These are phyloP conservation scores for Zalaria sp. DNA, from an alignment of 2,329 filamentous ascomycete genomes.

Conservation along the genomic window DNA sequence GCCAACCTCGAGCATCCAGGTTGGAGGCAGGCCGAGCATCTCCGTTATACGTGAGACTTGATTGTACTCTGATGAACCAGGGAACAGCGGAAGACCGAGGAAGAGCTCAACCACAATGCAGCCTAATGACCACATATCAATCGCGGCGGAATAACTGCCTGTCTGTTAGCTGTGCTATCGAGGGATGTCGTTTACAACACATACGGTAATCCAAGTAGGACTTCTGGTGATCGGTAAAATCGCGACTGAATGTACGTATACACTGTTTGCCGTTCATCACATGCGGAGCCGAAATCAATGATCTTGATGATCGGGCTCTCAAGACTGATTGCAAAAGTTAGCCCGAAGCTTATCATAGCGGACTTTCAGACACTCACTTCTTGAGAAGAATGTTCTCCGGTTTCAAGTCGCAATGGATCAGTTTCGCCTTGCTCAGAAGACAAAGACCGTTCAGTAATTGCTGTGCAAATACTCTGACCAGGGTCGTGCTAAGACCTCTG, in stretches of 20 bases:
- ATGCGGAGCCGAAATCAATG: slow-evolving; percentile 97
- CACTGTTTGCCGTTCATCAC: slow-evolving; percentile 94
- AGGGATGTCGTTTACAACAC: slow-evolving; percentile 9
- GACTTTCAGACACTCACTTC: slow-evolving; percentile 43
- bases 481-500: slow-evolving; percentile 86
- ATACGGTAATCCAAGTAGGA: slow-evolving; percentile 74
- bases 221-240: slow-evolving; percentile 95
- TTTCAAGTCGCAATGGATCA: slow-evolving; percentile 97
- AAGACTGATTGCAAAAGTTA: slow-evolving; percentile 35
- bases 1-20: slow-evolving; percentile 98
- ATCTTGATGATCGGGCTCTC: slow-evolving; percentile 99
- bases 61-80: slow-evolving; percentile 96
- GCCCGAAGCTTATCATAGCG: background rate
- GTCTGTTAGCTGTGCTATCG: slow-evolving; percentile 5
- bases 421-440: slow-evolving; percentile 82
- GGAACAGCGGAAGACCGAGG: slow-evolving; percentile 84
- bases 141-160: slow-evolving; percentile 75
- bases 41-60: slow-evolving; percentile 94
- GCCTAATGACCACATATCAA: slow-evolving; percentile 98
- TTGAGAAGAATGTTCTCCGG: slow-evolving; percentile 96
- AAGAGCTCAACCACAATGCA: slow-evolving; percentile 98
- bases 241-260: slow-evolving; percentile 98
- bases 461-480: slow-evolving; percentile 94
- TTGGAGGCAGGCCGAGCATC: slow-evolving; percentile 91
- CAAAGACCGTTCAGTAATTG: slow-evolving; percentile 87